Evolutionary conservation across 2,329 filamentous ascomycete species (phyloP).

Genomic region (Beauveria sp.): DNA sequence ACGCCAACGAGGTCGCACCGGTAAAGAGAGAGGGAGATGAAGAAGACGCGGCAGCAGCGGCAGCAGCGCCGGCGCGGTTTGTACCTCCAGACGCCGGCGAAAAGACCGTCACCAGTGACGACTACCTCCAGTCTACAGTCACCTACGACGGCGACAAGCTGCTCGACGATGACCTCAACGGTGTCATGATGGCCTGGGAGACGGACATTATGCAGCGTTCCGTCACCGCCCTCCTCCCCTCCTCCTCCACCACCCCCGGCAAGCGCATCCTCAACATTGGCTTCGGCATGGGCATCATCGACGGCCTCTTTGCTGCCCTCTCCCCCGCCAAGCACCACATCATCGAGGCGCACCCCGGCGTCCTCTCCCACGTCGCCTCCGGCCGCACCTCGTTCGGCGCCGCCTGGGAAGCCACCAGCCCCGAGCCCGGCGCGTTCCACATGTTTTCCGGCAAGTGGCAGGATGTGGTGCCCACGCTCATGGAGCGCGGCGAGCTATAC

Average conservation of each 20-base stretch:
- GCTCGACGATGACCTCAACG: constrained; percentile 68
- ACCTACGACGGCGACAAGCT: constrained; percentile 60
- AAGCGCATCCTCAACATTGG: constrained; percentile 76
- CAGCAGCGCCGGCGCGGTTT: constrained; percentile 19
- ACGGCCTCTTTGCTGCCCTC: constrained; percentile 64
- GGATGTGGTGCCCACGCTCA: constrained; percentile 61
- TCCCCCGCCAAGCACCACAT: constrained; percentile 69
- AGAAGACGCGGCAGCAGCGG: neutral
- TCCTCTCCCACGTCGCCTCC: constrained; percentile 55
- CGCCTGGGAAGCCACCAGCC: constrained; percentile 45
- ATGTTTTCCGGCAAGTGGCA: constrained; percentile 73
- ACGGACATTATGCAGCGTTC: constrained; percentile 76
- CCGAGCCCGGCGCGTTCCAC: constrained; percentile 60
- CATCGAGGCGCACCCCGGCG: constrained; percentile 74
- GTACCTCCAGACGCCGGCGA: constrained; percentile 29
- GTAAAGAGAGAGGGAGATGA: neutral
- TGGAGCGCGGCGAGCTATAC: constrained; percentile 62
- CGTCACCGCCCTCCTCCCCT: constrained; percentile 55
- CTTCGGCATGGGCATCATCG: constrained; percentile 86
- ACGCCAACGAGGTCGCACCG: constrained; percentile 4
- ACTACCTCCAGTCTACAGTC: constrained; percentile 61
- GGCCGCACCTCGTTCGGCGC: constrained; percentile 40
- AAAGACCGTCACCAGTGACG: constrained; percentile 51
- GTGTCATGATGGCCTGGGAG: constrained; percentile 94
- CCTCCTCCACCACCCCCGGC: constrained; percentile 32